A percentile compares a stretch with the other conserved stretches of the same genome.
Conservation (phyloP, 1,284 basidiomycete genomes). For the Marasmius oreades region DNA sequence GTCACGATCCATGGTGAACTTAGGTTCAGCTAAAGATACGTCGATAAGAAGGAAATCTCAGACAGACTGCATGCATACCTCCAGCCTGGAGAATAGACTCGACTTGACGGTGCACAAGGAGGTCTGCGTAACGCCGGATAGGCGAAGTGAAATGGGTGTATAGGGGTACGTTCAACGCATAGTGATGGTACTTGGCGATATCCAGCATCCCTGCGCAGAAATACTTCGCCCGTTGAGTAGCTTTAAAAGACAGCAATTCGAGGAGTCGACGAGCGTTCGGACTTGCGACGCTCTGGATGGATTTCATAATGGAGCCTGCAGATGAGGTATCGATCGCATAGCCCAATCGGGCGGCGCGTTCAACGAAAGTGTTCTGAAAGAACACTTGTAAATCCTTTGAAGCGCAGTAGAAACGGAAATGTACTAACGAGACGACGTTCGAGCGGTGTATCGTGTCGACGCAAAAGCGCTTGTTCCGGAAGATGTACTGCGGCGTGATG, state of each 20-base stretch:
- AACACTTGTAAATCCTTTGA: slow-evolving; percentile 1
- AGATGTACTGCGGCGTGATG: slow-evolving; percentile 91
- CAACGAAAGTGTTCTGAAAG: slow-evolving; percentile 64
- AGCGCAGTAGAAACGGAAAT: background rate
- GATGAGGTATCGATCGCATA: slow-evolving; percentile 81
- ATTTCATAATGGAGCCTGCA: slow-evolving; percentile 80
- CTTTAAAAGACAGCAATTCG: slow-evolving; percentile 82
- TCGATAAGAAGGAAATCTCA: slow-evolving; percentile 6
- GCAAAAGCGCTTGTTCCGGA: slow-evolving; percentile 92
- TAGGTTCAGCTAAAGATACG: slow-evolving; percentile 55
- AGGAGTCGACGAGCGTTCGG: slow-evolving; percentile 71
- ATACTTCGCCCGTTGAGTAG: slow-evolving; percentile 92
- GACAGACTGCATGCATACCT: slow-evolving; percentile 38
- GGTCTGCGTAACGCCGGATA: slow-evolving; percentile 91
- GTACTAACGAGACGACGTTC: slow-evolving; percentile 78
- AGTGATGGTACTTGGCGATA: slow-evolving; percentile 97
- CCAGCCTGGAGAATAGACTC: slow-evolving; percentile 82
- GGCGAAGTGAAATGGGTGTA: slow-evolving; percentile 98
- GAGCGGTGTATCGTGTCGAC: slow-evolving; percentile 90
- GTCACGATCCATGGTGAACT: slow-evolving; percentile 96
- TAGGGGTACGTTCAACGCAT: slow-evolving; percentile 85
- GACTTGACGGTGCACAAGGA: slow-evolving; percentile 95
- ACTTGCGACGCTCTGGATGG: slow-evolving; percentile 73
- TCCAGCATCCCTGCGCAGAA: slow-evolving; percentile 99
- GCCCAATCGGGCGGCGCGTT: slow-evolving; percentile 82